Evolutionary conservation across 495 filamentous ascomycete species (phyloP), one percentile per base, ranked within the genome.

Genomic region (Tuber microsphaerosporum): DNA sequence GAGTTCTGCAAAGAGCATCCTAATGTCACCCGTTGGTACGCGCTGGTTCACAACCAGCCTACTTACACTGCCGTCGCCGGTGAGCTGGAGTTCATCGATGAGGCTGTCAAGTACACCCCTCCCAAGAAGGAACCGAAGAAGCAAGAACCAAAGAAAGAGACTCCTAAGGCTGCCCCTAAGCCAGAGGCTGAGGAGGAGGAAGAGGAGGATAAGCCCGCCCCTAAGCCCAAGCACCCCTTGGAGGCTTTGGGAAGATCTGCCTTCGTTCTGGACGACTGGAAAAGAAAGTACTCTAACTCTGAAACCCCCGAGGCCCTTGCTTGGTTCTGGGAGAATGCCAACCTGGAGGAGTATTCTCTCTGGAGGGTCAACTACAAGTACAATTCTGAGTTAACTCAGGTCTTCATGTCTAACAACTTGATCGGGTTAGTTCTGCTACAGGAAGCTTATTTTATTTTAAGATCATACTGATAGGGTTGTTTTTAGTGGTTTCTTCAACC

Each of bases 331-430:
- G 89, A 97, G 87, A 91, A 97, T 83, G 89, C 89, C 86, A 94
- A 94, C 76, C 88, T 94, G 82, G 91, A 92, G 74, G 96, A 98
- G 86, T 98, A 95, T 89, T 96, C 93, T 51, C 85, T 99, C 81
- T 99, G 93, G 93, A 89, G 87, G 83, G 87, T 92, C 76, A 90
- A 92, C 85, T 99, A 97, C 90, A 97, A 97, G 88, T 98, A 98
- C 89, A 94, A 97, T 86, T 90, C 97, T 72, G 95, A 99, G 89
- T 90, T 99, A 81, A 97, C 93, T 82, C 87, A 93, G 83, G 92
- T 92, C 83, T 99, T 99, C 91, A 99, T 99, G 95, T 91, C 93
- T 77, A 92, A 90, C 87, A 99, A 99, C 89, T 87, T 97, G 84
- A 94, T 99, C 84, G 92, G 92, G 76, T 77, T 44, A 73, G 69